Base-by-base conservation (phyloP, 306 rosid species). In the Spatholobus suberectus region DNA sequence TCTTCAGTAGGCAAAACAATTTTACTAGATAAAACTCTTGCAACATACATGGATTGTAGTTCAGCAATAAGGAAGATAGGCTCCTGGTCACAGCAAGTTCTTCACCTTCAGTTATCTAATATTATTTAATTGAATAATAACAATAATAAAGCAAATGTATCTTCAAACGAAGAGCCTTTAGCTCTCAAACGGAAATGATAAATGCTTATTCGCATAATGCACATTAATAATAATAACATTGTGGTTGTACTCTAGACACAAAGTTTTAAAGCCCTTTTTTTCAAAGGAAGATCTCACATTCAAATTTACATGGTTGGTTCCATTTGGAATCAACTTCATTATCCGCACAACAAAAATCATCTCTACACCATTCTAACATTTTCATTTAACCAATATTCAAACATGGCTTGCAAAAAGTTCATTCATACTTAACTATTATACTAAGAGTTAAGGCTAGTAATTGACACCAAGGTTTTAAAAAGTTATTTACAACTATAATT, bases 11-110 rank as follows among this genome's bases (percentile, higher is more conserved):
- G 82, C 15, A 82, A 40, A 0, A 4, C 32, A 14, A 57, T 70
- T 24, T 82, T 55, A 18, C 86, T 82, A 43, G 82, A 82, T 55
- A 82, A 55, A 41, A 76, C 82, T n/a, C 77, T 47, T 6, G 86
- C 81, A 5, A 82, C 72, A 70, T 76, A 82, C 63, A 67, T 82
- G 62, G 54, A 67, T 68, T 82, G 86, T 21, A 82, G 44, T 4
- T 82, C 86, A 8, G 40, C 9, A 54, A 21, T 41, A 18, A 54
- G 81, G 34, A 82, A 75, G 29, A 75, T 40, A 14, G 34, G 0
- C 37, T 55, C 76, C 81, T 82, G 77, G 3, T 5, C 38, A 66
- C 17, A 75, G 47, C 32, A 66, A 47, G 26, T 49, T 4, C 10
- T 14, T 17, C 18, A 2, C 26, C 26, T 46, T 32, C 41, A 72